phyloP scores from a whole-genome alignment of 345 rosid genomes.

The Mercurialis annua region DNA sequence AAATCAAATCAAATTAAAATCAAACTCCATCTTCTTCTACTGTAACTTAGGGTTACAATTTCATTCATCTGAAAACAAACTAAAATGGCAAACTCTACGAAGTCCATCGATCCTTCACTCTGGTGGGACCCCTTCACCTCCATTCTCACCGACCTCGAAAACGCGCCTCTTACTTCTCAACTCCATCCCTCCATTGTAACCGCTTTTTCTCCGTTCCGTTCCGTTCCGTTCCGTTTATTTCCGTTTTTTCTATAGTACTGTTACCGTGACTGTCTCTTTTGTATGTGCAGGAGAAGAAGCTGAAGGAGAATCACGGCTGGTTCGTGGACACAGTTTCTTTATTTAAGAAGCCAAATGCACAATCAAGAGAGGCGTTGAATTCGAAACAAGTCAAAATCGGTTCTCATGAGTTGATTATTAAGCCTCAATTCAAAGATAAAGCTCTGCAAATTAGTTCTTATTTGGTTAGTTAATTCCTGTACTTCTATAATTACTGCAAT shows the following conservation, averaged over 20 bases:
- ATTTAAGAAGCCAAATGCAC: conserved; percentile 58
- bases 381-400: conserved; percentile 52
- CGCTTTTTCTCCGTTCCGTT: conserved; percentile 4
- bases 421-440: conserved; percentile 58
- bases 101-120: conserved; percentile 57
- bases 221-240: not conserved
- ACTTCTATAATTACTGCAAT: not conserved
- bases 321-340: conserved; percentile 51
- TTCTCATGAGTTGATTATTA: conserved; percentile 47
- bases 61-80: not conserved
- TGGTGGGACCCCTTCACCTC: conserved; percentile 84
- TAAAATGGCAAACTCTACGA: conserved; percentile 49
- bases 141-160: conserved; percentile 64
- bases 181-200: conserved; percentile 52
- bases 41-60: conserved; percentile 34
- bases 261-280: not conserved
- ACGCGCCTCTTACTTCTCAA: conserved; percentile 50
- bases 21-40: not conserved
- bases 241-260: too few species aligned
- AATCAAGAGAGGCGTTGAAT: conserved; percentile 74
- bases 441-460: conserved; percentile 64
- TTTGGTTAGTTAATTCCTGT: conserved; percentile 42
- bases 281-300: conserved; percentile 53
- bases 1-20: not conserved
- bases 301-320: conserved; percentile 72